phyloP scores from a whole-genome alignment of 2,329 filamentous ascomycete genomes.

The Diaporthe velutina region DNA sequence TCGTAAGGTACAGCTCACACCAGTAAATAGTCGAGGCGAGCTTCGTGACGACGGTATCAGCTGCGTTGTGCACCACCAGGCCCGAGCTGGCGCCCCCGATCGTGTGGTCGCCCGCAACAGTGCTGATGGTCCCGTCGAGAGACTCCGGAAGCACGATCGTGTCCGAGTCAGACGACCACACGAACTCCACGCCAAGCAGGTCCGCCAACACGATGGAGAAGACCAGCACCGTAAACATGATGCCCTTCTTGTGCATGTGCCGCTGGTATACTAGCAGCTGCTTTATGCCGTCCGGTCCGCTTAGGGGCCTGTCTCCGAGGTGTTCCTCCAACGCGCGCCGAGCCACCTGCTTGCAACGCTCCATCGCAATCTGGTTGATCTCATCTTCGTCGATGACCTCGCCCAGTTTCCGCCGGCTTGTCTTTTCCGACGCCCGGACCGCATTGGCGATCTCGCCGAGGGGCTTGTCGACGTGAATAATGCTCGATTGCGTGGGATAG shows the following conservation, averaged over 20 bases:
- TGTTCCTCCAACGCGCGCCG: conserved; percentile 17
- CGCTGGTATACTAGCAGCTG: conserved; percentile 49
- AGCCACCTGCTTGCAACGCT: conserved; percentile 29
- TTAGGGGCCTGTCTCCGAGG: neutral
- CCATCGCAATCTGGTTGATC: conserved; percentile 32
- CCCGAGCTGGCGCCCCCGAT: conserved; percentile 51
- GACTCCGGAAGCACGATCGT: conserved; percentile 49
- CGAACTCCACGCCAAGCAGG: conserved; percentile 48
- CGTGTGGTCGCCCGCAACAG: conserved; percentile 48
- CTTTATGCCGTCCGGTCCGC: conserved; percentile 22
- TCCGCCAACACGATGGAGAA: conserved; percentile 50
- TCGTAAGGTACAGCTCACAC: conserved; percentile 51
- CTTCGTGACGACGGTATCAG: conserved; percentile 47
- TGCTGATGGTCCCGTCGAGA: conserved; percentile 46
- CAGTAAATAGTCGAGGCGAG: conserved; percentile 51
- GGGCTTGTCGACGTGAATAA: conserved; percentile 45
- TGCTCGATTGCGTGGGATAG: conserved; percentile 42
- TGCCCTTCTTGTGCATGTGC: conserved; percentile 53
- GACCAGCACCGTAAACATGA: conserved; percentile 54
- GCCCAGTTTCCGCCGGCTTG: conserved; percentile 5
- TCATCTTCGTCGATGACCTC: conserved; percentile 22
- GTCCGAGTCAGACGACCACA: conserved; percentile 54
- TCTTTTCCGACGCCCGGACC: conserved; percentile 35
- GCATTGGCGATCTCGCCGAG: conserved; percentile 46
- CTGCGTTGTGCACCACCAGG: conserved; percentile 50